Percentiles rank a stretch among this genome's conserved stretches.
Conservation (phyloP, 2,329 filamentous ascomycete species). For the Fusarium graminum region DNA sequence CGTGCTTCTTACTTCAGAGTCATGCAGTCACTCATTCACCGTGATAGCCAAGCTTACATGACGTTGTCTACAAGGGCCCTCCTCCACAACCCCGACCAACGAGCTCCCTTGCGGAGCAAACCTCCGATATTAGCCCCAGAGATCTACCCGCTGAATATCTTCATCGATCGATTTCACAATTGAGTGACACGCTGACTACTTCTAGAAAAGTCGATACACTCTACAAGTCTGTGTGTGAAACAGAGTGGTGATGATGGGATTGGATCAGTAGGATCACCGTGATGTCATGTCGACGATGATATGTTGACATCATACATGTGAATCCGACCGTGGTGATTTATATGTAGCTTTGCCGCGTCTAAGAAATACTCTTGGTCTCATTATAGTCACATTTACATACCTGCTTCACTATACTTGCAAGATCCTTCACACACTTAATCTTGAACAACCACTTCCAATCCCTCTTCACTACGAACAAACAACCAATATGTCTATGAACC, state of each 20-base stretch:
- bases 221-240: background rate
- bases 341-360: slow-evolving; percentile 8
- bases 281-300: slow-evolving; percentile 36
- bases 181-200: background rate
- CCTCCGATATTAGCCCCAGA: slow-evolving; percentile 35
- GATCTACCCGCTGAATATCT: slow-evolving; percentile 18
- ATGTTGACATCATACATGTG: slow-evolving; percentile 35
- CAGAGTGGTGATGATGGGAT: slow-evolving; percentile 9
- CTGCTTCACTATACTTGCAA: slow-evolving; percentile 6
- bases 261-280: background rate
- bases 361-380: background rate
- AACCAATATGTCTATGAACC: slow-evolving; percentile 62
- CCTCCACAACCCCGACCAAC: slow-evolving; percentile 37
- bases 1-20: too few relatives aligned
- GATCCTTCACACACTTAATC: background rate
- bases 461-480: slow-evolving; percentile 1
- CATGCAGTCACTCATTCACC: background rate
- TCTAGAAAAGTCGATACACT: background rate
- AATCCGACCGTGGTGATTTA: slow-evolving; percentile 18
- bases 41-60: slow-evolving; percentile 29
- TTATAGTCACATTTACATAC: background rate
- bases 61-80: slow-evolving; percentile 25
- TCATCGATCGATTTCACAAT: slow-evolving; percentile 29
- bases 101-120: slow-evolving; percentile 30
- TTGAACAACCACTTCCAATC: background rate